These are phyloP conservation scores for Pichia sp. DNA, from an alignment of 1,139 yeast genomes.

Conservation along the genomic window DNA sequence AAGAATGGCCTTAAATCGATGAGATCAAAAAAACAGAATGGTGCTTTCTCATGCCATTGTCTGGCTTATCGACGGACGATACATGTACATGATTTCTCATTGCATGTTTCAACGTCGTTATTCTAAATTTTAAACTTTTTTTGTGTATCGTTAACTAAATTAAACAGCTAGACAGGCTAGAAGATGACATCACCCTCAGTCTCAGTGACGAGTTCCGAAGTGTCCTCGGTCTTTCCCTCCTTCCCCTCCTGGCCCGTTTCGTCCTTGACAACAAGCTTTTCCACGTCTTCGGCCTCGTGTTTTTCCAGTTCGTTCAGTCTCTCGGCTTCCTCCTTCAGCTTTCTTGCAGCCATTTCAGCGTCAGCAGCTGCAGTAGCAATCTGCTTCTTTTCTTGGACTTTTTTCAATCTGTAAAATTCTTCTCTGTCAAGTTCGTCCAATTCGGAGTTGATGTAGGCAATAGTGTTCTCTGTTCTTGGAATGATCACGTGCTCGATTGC, in stretches of 20 bases:
- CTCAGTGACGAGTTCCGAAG: slow-evolving; percentile 37
- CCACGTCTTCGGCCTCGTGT: slow-evolving; percentile 23
- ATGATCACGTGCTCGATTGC: slow-evolving; percentile 98
- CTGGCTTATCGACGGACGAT: no score
- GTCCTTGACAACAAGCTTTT: slow-evolving; percentile 17
- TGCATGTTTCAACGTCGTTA: not conserved
- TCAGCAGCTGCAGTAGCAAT: slow-evolving; percentile 66
- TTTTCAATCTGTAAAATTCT: slow-evolving; percentile 92
- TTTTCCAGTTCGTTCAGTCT: slow-evolving; percentile 22
- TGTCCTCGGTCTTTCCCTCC: slow-evolving; percentile 21
- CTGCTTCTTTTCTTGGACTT: slow-evolving; percentile 95
- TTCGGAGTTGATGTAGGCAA: slow-evolving; percentile 88
- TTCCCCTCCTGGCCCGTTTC: slow-evolving; percentile 8
- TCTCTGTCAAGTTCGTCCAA: slow-evolving; percentile 97
- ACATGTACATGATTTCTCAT: no score
- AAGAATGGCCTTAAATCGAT: no score
- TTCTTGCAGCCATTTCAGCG: slow-evolving; percentile 42
- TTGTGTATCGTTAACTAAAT: slow-evolving; percentile 1
- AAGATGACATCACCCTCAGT: slow-evolving; percentile 50
- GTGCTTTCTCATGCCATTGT: no score
- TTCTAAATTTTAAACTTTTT: not conserved
- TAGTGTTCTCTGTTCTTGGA: slow-evolving; percentile 96
- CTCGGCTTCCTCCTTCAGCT: slow-evolving; percentile 16
- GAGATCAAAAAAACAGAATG: no score
- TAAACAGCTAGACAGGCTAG: slow-evolving; percentile 21